Evolutionary conservation across 805 yeast genomes (phyloP).

Genomic region (Cyberlindnera mycetangii): DNA sequence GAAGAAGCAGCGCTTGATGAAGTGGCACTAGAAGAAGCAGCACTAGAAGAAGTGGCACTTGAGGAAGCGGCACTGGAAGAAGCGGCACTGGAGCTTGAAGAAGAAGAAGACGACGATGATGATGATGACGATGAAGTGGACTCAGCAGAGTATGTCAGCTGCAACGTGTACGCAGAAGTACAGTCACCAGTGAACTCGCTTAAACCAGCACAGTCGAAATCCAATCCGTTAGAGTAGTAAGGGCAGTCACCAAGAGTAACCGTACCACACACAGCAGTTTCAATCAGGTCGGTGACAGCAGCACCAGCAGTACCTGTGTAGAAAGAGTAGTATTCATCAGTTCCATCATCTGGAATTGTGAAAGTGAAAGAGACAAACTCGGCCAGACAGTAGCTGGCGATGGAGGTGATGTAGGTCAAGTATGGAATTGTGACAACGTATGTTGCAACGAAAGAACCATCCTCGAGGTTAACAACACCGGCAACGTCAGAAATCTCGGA

Average conservation of each 20-base stretch:
- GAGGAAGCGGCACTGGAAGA: not conserved
- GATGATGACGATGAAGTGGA: not conserved
- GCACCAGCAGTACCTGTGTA: constrained; percentile 22
- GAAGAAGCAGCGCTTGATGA: not conserved
- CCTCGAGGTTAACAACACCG: constrained; percentile 19
- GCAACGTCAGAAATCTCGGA: constrained; percentile 2
- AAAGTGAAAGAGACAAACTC: constrained; percentile 11
- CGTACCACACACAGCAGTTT: constrained; percentile 10
- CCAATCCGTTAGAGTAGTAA: constrained; percentile 6
- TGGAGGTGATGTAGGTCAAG: not conserved
- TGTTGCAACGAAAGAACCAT: constrained; percentile 14
- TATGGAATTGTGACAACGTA: constrained; percentile 10
- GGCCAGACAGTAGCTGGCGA: constrained; percentile 4
- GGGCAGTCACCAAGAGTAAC: constrained; percentile 8
- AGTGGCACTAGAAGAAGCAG: constrained; percentile 3
- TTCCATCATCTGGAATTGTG: constrained; percentile 4
- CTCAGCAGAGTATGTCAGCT: not conserved
- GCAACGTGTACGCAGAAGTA: not conserved
- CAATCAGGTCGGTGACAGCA: constrained; percentile 3
- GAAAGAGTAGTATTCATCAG: constrained; percentile 10
- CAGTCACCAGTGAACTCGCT: not conserved
- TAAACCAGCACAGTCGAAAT: constrained; percentile 13
- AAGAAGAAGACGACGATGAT: constrained; percentile 1
- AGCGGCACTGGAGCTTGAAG: constrained; percentile 1
- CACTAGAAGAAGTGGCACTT: too few species aligned